These are phyloP conservation scores for Vitis cinerea DNA, from an alignment of 164 flowering plant genomes.

Conservation along the genomic window DNA sequence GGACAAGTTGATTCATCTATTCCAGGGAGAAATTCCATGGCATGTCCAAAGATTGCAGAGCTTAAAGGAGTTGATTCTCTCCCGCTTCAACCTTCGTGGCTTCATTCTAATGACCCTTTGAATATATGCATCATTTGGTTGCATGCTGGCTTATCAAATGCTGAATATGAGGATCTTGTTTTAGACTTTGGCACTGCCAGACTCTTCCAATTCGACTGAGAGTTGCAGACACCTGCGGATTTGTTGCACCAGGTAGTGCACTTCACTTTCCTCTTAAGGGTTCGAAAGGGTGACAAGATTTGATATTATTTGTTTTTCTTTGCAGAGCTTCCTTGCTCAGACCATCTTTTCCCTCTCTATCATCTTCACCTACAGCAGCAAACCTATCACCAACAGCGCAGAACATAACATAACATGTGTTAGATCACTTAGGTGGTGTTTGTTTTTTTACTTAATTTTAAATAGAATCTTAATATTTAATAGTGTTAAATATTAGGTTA, in stretches of 20 bases:
- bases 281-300: neutral
- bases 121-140: neutral
- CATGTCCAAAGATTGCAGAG: neutral
- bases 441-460: too few species aligned
- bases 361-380: conserved; percentile 14
- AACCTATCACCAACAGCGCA: conserved; percentile 12
- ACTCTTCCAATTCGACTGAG: conserved; percentile 6
- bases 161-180: conserved; percentile 8
- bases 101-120: conserved; percentile 7
- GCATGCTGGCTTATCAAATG: neutral
- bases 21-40: conserved; percentile 6
- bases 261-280: neutral
- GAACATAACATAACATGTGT: conserved; percentile 6
- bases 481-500: too few species aligned
- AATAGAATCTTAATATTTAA: too few species aligned
- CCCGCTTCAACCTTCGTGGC: conserved; percentile 11
- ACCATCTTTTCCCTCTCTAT: conserved; percentile 9
- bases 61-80: conserved; percentile 7
- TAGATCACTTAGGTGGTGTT: too few species aligned
- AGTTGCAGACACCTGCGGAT: conserved; percentile 11
- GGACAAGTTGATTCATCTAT: conserved; percentile 8
- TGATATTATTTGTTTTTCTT: neutral
- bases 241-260: conserved; percentile 9
- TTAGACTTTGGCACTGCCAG: conserved; percentile 18
- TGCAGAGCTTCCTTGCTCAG: conserved; percentile 20